Percentiles rank a stretch among this genome's conserved stretches.
These are phyloP conservation scores for Lactuca saligna DNA, from an alignment of 129 eudicot genomes.

Conservation along the genomic window DNA sequence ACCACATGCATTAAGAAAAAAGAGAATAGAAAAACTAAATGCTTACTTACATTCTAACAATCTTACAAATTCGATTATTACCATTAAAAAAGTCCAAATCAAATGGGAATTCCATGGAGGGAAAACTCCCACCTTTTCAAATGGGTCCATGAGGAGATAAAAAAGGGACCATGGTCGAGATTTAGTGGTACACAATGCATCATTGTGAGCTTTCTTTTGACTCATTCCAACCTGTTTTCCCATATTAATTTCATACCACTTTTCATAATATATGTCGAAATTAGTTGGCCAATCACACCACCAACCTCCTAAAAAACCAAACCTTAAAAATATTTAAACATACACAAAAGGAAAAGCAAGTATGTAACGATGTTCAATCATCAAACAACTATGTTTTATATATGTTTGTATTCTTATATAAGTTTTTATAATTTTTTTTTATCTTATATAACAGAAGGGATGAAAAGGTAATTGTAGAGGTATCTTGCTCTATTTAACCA, in stretches of 20 bases:
- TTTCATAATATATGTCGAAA: conserved; percentile 23
- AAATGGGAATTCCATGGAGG: conserved; percentile 26
- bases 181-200: conserved; percentile 38
- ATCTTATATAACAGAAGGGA: too few species aligned
- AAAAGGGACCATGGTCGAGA: conserved; percentile 26
- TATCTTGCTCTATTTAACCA: background rate
- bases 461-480: background rate
- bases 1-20: too few species aligned
- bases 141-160: conserved; percentile 28
- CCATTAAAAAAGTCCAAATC: background rate
- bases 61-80: background rate
- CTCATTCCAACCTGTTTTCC: conserved; percentile 35
- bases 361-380: background rate
- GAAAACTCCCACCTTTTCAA: conserved; percentile 21
- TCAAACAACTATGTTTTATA: background rate
- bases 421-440: too few species aligned
- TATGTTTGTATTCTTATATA: background rate
- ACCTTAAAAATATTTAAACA: background rate
- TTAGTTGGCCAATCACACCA: conserved; percentile 39
- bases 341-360: background rate
- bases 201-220: conserved; percentile 33
- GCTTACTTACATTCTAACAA: background rate
- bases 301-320: conserved; percentile 16
- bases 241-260: conserved; percentile 34
- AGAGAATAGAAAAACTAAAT: too few species aligned